phyloP scores from a whole-genome alignment of 2,329 filamentous ascomycete species.

The Tolypocladium capitatum region DNA sequence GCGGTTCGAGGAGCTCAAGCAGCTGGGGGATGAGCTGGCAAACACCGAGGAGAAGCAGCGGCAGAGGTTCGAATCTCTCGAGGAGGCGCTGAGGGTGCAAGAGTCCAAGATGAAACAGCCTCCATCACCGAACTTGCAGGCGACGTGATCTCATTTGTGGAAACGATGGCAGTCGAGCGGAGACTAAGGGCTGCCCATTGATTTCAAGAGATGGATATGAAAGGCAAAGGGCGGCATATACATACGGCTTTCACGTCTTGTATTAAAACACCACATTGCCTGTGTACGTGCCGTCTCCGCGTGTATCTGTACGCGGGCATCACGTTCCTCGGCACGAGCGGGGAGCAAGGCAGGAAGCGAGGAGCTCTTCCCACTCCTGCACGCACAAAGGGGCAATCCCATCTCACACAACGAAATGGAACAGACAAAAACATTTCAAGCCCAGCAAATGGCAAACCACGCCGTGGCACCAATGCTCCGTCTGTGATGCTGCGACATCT shows the following conservation, averaged over 20 bases:
- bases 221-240: neutral
- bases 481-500: neutral
- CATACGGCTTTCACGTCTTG: neutral
- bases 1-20: conserved; percentile 35
- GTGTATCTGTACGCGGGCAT: neutral
- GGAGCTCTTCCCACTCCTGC: neutral
- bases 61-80: conserved; percentile 37
- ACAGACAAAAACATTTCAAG: neutral
- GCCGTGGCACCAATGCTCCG: neutral
- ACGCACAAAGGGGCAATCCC: neutral
- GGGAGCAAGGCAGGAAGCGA: neutral
- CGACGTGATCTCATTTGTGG: neutral
- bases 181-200: neutral
- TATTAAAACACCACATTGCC: neutral
- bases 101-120: conserved; percentile 46
- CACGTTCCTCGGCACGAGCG: neutral
- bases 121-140: conserved; percentile 27
- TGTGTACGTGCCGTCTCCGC: neutral
- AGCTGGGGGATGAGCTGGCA: conserved; percentile 35
- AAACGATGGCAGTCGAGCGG: neutral
- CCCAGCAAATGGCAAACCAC: neutral
- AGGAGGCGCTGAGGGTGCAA: conserved; percentile 38
- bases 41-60: conserved; percentile 29
- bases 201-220: neutral
- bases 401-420: neutral